Percentiles rank a stretch among this genome's conserved stretches.
Conservation (phyloP, 345 rosid species). For the Orychophragmus violaceus region DNA sequence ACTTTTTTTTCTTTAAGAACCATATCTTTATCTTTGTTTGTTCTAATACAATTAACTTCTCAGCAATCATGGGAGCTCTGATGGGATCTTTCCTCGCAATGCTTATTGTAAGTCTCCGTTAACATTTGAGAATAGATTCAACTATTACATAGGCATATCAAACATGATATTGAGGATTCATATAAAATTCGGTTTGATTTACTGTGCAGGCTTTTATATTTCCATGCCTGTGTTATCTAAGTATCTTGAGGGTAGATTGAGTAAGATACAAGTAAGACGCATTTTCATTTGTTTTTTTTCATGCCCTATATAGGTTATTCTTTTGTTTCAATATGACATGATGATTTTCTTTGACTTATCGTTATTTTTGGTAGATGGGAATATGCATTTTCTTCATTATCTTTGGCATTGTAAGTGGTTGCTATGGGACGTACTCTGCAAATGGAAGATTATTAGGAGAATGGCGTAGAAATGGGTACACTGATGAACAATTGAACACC, state of each 20-base stretch:
- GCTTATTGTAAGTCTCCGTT: constrained; percentile 49
- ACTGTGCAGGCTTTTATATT: constrained; percentile 49
- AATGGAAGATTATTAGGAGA: constrained; percentile 38
- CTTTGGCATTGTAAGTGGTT: constrained; percentile 41
- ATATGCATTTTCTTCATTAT: constrained; percentile 39
- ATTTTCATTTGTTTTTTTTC: neutral
- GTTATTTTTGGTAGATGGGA: constrained; percentile 33
- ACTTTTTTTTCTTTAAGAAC: too few relatives aligned
- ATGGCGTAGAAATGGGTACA: constrained; percentile 23
- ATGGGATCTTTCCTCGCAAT: constrained; percentile 68
- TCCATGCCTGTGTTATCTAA: constrained; percentile 71
- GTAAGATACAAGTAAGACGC: constrained; percentile 48
- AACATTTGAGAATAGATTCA: neutral
- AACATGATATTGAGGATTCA: neutral
- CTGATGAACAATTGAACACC: neutral
- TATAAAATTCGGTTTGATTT: neutral
- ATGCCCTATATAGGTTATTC: neutral
- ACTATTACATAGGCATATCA: neutral
- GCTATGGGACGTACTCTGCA: constrained; percentile 65
- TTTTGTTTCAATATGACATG: neutral
- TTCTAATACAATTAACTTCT: neutral
- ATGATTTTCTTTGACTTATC: too few relatives aligned
- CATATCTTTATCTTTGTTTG: neutral
- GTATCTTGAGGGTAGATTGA: constrained; percentile 39
- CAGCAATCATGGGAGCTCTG: constrained; percentile 65